A percentile compares a stretch with the other conserved stretches of the same genome.
These are phyloP conservation scores for Biscogniauxia mediterranea DNA, from an alignment of 2,329 filamentous ascomycete genomes.

Conservation along the genomic window DNA sequence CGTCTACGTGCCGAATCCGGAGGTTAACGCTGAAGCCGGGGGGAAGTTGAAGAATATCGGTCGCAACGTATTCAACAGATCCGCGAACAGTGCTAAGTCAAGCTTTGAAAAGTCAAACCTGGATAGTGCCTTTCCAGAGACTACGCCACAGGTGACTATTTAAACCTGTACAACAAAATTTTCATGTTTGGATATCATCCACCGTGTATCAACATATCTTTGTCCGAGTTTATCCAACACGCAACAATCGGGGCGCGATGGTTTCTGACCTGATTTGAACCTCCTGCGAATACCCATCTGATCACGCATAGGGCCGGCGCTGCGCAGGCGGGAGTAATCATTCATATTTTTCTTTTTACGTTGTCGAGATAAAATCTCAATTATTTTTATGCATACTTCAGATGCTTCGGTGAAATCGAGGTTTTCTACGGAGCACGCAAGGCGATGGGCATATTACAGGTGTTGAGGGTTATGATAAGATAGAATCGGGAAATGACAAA, in stretches of 20 bases:
- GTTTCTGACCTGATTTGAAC: conserved; percentile 22
- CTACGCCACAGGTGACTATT: conserved; percentile 14
- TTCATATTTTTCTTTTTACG: conserved; percentile 18
- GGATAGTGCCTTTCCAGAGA: conserved; percentile 38
- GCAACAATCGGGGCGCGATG: conserved; percentile 17
- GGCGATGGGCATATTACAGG: conserved; percentile 27
- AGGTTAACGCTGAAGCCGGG: conserved; percentile 39
- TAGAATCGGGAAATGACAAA: conserved; percentile 30
- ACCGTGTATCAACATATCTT: conserved; percentile 26
- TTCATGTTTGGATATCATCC: conserved; percentile 16
- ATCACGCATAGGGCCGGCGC: conserved; percentile 25
- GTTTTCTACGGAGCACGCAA: conserved; percentile 12
- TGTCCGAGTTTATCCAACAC: conserved; percentile 11
- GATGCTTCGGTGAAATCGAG: conserved; percentile 8
- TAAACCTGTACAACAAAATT: conserved; percentile 18
- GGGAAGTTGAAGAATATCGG: conserved; percentile 57
- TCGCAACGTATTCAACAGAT: conserved; percentile 57
- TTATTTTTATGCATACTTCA: conserved; percentile 11
- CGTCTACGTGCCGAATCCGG: conserved; percentile 52
- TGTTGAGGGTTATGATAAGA: conserved; percentile 26
- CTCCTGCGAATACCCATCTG: conserved; percentile 29
- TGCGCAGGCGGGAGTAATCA: conserved; percentile 20
- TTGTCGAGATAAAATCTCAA: neutral
- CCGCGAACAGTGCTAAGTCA: conserved; percentile 48
- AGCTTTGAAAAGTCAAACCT: conserved; percentile 49